Conservation (phyloP, 2,329 filamentous ascomycete genomes). For the Venturia asperata region DNA sequence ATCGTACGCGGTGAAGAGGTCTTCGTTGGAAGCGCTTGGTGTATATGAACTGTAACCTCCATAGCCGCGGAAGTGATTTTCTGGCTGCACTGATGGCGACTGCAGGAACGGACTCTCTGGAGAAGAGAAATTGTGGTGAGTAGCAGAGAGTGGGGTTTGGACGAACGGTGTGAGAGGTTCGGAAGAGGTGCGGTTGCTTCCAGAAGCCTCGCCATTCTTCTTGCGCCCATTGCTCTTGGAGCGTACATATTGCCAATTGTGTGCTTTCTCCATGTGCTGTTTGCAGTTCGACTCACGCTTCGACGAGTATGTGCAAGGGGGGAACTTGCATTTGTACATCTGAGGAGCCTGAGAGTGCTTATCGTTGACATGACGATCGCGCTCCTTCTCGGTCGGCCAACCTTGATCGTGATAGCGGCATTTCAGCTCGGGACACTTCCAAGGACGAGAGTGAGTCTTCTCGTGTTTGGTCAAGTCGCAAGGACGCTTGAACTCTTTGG, state of each 20-base stretch:
- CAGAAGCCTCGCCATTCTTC: constrained; percentile 31
- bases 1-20: constrained; percentile 21
- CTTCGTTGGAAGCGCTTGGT: constrained; percentile 24
- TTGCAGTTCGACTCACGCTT: constrained; percentile 97
- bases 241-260: constrained; percentile 82
- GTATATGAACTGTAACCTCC: constrained; percentile 26
- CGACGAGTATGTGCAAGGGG: constrained; percentile 83
- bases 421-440: constrained; percentile 74
- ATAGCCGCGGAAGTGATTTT: constrained; percentile 19
- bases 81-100: constrained; percentile 35
- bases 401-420: constrained; percentile 90
- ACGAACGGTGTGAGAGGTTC: constrained; percentile 31
- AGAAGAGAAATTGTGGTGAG: constrained; percentile 24
- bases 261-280: constrained; percentile 97
- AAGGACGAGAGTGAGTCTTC: constrained; percentile 93
- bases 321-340: constrained; percentile 76
- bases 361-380: constrained; percentile 92
- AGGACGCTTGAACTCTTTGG: constrained; percentile 91
- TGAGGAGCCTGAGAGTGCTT: constrained; percentile 77
- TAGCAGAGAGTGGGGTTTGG: constrained; percentile 31
- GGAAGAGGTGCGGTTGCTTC: constrained; percentile 6
- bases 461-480: constrained; percentile 97
- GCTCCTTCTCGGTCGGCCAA: constrained; percentile 97
- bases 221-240: constrained; percentile 84
- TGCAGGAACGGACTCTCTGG: constrained; percentile 35